A percentile compares a stretch with the other conserved stretches of the same genome.
Evolutionary conservation across 1,139 yeast species (phyloP).

Genomic region (Yueomyces sp.): DNA sequence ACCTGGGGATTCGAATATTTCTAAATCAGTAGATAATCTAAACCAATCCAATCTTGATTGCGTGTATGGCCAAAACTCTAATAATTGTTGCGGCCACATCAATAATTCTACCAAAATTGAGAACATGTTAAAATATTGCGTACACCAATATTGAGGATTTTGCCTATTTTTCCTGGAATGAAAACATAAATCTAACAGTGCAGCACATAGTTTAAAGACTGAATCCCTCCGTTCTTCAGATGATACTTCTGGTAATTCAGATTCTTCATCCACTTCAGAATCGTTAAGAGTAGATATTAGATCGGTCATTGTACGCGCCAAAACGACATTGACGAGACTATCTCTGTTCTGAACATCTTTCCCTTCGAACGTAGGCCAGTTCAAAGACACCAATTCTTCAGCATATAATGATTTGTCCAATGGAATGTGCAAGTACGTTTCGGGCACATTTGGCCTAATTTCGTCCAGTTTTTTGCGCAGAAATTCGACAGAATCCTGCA

Average conservation of each 20-base stretch:
- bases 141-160: conserved; percentile 8
- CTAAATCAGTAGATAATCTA: conserved; percentile 7
- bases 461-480: neutral
- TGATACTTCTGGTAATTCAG: neutral
- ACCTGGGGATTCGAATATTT: conserved; percentile 2
- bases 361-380: neutral
- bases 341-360: neutral
- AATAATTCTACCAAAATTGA: conserved; percentile 11
- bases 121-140: conserved; percentile 15
- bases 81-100: conserved; percentile 14
- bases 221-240: neutral
- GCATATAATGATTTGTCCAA: neutral
- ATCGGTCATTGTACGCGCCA: conserved; percentile 10
- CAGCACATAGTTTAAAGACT: conserved; percentile 5
- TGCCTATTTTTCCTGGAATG: conserved; percentile 10
- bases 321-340: conserved; percentile 1
- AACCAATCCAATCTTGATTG: conserved; percentile 21
- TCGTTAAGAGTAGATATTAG: conserved; percentile 4
- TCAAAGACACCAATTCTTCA: neutral
- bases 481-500: neutral
- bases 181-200: conserved; percentile 12
- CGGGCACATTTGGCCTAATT: neutral
- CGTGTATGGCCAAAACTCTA: conserved; percentile 18
- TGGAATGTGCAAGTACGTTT: neutral
- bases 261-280: conserved; percentile 1